These are phyloP conservation scores for Penicillium macrosclerotiorum DNA, from an alignment of 495 filamentous ascomycete genomes.

Conservation along the genomic window DNA sequence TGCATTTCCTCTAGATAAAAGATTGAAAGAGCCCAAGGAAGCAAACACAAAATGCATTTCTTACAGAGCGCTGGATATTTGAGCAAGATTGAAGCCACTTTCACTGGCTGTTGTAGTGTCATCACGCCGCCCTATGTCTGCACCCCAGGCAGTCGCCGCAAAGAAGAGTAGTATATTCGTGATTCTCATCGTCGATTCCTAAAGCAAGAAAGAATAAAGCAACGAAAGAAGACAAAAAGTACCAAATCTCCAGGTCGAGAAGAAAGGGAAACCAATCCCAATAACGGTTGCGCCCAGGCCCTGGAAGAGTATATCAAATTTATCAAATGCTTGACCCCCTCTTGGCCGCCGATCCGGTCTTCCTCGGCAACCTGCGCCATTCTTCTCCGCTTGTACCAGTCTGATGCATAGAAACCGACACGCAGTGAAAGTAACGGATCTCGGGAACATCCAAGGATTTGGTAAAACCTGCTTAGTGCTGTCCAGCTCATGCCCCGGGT, in stretches of 20 bases:
- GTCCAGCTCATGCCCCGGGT: too few relatives aligned
- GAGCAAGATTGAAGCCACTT: conserved; percentile 11
- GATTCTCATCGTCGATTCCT: conserved; percentile 9
- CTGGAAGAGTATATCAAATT: conserved; percentile 20
- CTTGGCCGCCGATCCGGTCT: conserved; percentile 4
- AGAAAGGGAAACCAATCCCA: too few relatives aligned
- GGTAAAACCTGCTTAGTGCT: background rate
- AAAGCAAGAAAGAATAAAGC: background rate
- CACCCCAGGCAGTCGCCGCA: conserved; percentile 6
- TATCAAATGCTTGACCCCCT: conserved; percentile 24
- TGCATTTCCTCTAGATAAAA: too few relatives aligned
- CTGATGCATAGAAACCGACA: too few relatives aligned
- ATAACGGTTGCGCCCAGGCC: background rate
- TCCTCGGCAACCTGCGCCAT: background rate
- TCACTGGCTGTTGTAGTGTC: background rate
- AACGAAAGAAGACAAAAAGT: background rate
- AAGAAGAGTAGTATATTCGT: conserved; percentile 5
- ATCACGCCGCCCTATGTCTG: conserved; percentile 13
- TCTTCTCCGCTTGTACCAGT: background rate
- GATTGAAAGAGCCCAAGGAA: too few relatives aligned
- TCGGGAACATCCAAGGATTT: background rate
- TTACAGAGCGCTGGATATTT: conserved; percentile 18
- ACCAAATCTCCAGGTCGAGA: too few relatives aligned
- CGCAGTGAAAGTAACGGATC: too few relatives aligned
- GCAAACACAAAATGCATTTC: background rate